phyloP scores from a whole-genome alignment of 306 rosid genomes.

The Corylus americana region DNA sequence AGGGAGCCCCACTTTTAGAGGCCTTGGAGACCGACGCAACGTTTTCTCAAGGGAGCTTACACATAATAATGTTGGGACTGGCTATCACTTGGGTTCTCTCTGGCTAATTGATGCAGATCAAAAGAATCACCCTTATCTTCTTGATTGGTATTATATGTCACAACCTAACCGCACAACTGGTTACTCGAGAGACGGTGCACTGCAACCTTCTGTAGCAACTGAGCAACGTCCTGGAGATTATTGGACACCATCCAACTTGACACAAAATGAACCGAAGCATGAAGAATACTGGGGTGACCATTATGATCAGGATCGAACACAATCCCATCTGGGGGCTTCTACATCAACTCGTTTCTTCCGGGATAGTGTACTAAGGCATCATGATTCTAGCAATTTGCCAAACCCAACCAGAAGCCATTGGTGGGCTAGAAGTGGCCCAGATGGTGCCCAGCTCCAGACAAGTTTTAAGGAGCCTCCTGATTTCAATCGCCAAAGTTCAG shows the following conservation, averaged over 20 bases:
- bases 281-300: conserved; percentile 43
- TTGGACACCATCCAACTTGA: conserved; percentile 52
- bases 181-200: conserved; percentile 25
- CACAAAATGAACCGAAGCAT: conserved; percentile 35
- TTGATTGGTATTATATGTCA: conserved; percentile 80
- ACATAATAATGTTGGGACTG: conserved; percentile 33
- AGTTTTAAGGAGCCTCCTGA: conserved; percentile 92
- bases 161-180: conserved; percentile 33
- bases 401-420: conserved; percentile 51
- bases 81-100: conserved; percentile 54
- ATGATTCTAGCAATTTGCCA: conserved; percentile 21
- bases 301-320: conserved; percentile 28
- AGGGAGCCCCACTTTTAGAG: conserved; percentile 42
- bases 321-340: conserved; percentile 69
- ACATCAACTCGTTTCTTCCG: conserved; percentile 59
- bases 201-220: conserved; percentile 38
- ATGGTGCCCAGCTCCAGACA: conserved; percentile 40
- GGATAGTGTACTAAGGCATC: conserved; percentile 52
- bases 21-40: conserved; percentile 43
- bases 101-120: conserved; percentile 60
- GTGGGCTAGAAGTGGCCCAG: conserved; percentile 73
- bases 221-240: conserved; percentile 44
- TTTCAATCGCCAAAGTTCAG: conserved; percentile 41
- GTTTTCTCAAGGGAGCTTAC: conserved; percentile 48
- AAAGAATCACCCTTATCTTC: conserved; percentile 65